Evolutionary conservation across 768 basidiomycete species (phyloP), one percentile per base, ranked within the genome.

Genomic region (Coprinopsis sp.): DNA sequence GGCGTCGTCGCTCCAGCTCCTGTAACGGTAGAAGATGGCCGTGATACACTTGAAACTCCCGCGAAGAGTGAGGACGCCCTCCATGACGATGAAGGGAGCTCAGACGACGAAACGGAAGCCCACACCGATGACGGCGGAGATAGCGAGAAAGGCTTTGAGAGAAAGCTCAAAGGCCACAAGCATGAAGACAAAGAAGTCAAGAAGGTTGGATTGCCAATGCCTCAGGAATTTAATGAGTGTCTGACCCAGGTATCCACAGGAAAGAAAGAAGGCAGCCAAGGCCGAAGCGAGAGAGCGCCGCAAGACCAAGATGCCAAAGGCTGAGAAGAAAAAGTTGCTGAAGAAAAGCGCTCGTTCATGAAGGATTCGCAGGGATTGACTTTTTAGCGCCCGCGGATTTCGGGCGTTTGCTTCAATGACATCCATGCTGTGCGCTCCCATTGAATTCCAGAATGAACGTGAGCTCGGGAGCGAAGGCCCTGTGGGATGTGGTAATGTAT

Each of bases 261-360:
- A 94, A 64, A 81, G 94, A 19, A 97, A 98, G 68, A 90, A 90
- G 61, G 82, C 83, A 3, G 79, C 77, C 22, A 97, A 97, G 63
- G 84, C 82, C 46, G 89, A 90, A 63, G 83, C 87, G 30, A 77
- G 84, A 58, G 93, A 96, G 69, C 87, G 79, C 63, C 76, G 95
- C 51, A 91, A 92, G 65, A 74, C 79, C 55, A 98, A 98, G 71
- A 91, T 97, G 75, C 89, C 94, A 37, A 98, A 98, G 62, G 82
- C 86, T 33, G 91, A 95, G 67, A 98, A 97, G 73, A 91, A 91
- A 70, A 77, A 81, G 33, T 79, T 78, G 52, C 76, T 97, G 56
- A 96, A 91, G 56, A 76, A 73, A 58, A 68, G 64, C 38, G 69
- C 62, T 37, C 55, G 60, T 21, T 51, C 55, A 24, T 53, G 28